phyloP scores from a whole-genome alignment of 2,329 filamentous ascomycete species.

The Elsinoe batatas region DNA sequence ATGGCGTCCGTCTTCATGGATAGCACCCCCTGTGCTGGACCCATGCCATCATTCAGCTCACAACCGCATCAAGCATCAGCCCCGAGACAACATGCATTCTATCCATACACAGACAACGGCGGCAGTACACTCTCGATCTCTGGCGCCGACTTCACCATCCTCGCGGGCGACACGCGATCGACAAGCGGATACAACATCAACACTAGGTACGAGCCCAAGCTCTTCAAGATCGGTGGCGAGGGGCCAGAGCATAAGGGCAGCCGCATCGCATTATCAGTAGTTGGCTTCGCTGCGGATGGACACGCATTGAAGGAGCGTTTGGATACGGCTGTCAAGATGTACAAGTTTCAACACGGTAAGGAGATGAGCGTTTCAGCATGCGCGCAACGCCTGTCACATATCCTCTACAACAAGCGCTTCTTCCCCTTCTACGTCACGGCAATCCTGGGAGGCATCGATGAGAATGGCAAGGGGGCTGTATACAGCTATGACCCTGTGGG shows the following conservation, averaged over 20 bases:
- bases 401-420: constrained; percentile 95
- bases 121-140: constrained; percentile 93
- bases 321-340: constrained; percentile 95
- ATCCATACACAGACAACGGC: constrained; percentile 98
- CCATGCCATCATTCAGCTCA: constrained; percentile 40
- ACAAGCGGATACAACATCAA: constrained; percentile 99
- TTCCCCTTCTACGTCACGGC: constrained; percentile 98
- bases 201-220: constrained; percentile 86
- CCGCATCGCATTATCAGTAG: constrained; percentile 81
- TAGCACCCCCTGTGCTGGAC: constrained; percentile 2
- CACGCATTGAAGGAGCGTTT: constrained; percentile 87
- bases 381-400: constrained; percentile 87
- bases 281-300: constrained; percentile 92
- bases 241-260: constrained; percentile 76
- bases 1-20: constrained; percentile 12
- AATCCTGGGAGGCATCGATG: constrained; percentile 87
- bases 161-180: constrained; percentile 93
- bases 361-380: constrained; percentile 90
- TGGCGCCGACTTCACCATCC: constrained; percentile 86
- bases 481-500: constrained; percentile 98
- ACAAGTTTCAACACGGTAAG: constrained; percentile 96
- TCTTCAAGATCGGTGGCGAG: constrained; percentile 93
- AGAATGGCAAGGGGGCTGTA: constrained; percentile 84
- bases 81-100: constrained; percentile 64
- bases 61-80: constrained; percentile 41